Evolutionary conservation across 805 yeast genomes (phyloP).

Genomic region (Cyberlindnera samutprakarnensis): DNA sequence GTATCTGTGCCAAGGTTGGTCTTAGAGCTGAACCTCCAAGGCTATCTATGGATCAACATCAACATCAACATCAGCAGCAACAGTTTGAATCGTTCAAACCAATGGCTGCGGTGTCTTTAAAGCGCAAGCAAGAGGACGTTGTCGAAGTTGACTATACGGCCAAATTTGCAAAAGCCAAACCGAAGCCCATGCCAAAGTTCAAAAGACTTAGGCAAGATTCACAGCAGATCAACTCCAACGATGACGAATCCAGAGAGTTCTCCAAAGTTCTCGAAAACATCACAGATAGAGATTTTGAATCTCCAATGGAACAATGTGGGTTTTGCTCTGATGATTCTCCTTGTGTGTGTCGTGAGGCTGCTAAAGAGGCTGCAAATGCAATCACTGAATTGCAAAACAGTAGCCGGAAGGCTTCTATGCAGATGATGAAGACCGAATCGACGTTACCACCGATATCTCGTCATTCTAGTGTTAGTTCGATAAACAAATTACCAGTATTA

Average conservation of each 20-base stretch:
- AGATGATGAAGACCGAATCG: slow-evolving; percentile 3
- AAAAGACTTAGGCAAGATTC: slow-evolving; percentile 1
- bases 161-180: slow-evolving; percentile 28
- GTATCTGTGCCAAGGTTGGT: slow-evolving; percentile 48
- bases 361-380: slow-evolving; percentile 33
- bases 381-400: slow-evolving; percentile 19
- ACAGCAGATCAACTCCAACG: slow-evolving; percentile 2
- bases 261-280: slow-evolving; percentile 15
- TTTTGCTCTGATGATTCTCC: slow-evolving; percentile 90
- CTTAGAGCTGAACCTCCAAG: slow-evolving; percentile 14
- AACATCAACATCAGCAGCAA: slow-evolving; percentile 17
- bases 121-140: slow-evolving; percentile 33
- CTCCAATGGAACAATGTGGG: slow-evolving; percentile 75
- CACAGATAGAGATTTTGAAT: slow-evolving; percentile 32
- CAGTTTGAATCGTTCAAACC: slow-evolving; percentile 36
- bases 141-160: slow-evolving; percentile 47
- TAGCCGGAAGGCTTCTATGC: slow-evolving; percentile 3
- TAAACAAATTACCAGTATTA: slow-evolving; percentile 43
- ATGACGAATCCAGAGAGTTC: slow-evolving; percentile 13
- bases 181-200: slow-evolving; percentile 21
- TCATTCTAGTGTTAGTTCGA: slow-evolving; percentile 22
- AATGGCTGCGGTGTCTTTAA: slow-evolving; percentile 58
- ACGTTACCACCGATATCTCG: slow-evolving; percentile 33
- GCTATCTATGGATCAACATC: background rate
- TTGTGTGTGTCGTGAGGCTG: slow-evolving; percentile 83